Base-by-base conservation (phyloP, 2,329 filamentous ascomycete species). In the Leptosphaerulina australis region DNA sequence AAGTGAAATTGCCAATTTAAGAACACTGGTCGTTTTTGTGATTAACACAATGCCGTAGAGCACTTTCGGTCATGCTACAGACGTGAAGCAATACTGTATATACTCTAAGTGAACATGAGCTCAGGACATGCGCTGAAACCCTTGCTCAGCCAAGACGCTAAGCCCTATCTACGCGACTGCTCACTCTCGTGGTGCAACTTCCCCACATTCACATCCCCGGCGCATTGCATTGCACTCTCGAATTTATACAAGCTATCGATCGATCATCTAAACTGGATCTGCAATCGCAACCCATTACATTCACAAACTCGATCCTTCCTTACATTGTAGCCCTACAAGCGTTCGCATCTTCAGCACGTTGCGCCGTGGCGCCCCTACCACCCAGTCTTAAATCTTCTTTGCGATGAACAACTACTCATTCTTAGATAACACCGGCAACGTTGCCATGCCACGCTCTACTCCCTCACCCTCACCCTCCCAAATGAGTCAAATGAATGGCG, bases 341-440 rank as follows among this genome's bases (percentile, higher is more conserved):
- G 43, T 38, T 33, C 46, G 38, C 35, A 45, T 24, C 45, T 44
- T 44, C 45, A 52, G 31, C 50, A 48, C 48, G 44, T 53, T 29
- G 40, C 40, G 48, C 48, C 50, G 38, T 55, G 41, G 47, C 47
- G 41, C 40, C 29, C n/a, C 33, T 37, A 44, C 53, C 33, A 36
- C 40, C 34, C 38, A n/a, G 36, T 36, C 44, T 24, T 30, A 30
- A 35, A 29, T 22, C 31, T 45, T 34, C 20, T 33, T 29, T 55
- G 48, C 45, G 21, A 72, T 72, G 70, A 72, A 69, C 59, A 72
- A 68, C 60, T 71, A 68, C 64, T 68, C 69, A 35, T 72, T 73
- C 56, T 66, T 73, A 47, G 66, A 68, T 53, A 62, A 58, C 34
- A 60, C 58, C 43, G 55, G 50, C 29, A 60, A 55, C 46, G 54